Percentiles rank a stretch among this genome's conserved stretches.
Evolutionary conservation across 768 basidiomycete species (phyloP).

Genomic region (Boletus subcaerulescens): DNA sequence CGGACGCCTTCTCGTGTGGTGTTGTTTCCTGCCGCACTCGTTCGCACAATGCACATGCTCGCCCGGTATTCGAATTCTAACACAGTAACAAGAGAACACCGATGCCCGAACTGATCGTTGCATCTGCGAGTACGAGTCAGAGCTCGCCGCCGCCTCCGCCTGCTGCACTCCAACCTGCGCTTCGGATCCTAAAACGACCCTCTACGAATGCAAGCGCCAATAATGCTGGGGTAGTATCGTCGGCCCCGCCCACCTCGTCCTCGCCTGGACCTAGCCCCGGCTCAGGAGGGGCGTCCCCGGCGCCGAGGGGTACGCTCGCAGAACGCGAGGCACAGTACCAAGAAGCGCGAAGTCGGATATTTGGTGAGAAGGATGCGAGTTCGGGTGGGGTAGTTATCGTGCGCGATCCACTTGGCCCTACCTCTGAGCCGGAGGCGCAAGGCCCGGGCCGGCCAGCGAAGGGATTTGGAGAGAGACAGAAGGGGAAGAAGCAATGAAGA

Average conservation of each 20-base stretch:
- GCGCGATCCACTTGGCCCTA: slow-evolving; percentile 36
- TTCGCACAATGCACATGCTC: neutral
- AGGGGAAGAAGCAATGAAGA: slow-evolving; percentile 11
- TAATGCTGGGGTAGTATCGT: neutral
- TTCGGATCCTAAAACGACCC: slow-evolving; percentile 75
- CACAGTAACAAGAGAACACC: slow-evolving; percentile 57
- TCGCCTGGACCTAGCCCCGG: slow-evolving; percentile 8
- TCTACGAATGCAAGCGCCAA: slow-evolving; percentile 21
- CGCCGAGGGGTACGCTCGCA: slow-evolving; percentile 39
- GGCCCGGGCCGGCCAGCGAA: slow-evolving; percentile 9
- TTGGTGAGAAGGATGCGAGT: slow-evolving; percentile 36
- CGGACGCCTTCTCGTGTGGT: neutral
- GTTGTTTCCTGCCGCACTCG: neutral
- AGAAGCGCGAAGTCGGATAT: slow-evolving; percentile 72
- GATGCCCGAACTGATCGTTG: slow-evolving; percentile 63
- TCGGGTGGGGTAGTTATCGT: slow-evolving; percentile 14
- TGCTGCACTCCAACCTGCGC: slow-evolving; percentile 55
- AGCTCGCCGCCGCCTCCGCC: slow-evolving; percentile 48
- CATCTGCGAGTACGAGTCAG: slow-evolving; percentile 36
- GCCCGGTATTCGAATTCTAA: neutral
- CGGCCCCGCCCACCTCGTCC: slow-evolving; percentile 14
- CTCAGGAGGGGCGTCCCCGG: slow-evolving; percentile 12
- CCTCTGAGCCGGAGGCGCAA: slow-evolving; percentile 2
- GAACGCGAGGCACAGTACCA: slow-evolving; percentile 74
- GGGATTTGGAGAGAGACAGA: slow-evolving; percentile 29